Evolutionary conservation across 257 asterid species (phyloP).

Genomic region (Fraxinus excelsior): DNA sequence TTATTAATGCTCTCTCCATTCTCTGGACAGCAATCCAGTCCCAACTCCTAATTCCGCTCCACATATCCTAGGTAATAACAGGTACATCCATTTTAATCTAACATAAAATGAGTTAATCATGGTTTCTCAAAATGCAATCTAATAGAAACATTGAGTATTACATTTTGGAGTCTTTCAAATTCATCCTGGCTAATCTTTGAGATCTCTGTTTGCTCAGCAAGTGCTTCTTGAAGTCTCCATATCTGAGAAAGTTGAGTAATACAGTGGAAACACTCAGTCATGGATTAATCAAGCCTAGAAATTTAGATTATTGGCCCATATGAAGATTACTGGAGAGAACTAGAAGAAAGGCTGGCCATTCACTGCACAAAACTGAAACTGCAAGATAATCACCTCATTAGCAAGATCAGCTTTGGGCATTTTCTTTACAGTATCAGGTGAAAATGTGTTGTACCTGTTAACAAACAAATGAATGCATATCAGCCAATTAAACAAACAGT

Average conservation of each 20-base stretch:
- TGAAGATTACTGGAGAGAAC: neutral
- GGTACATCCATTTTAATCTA: neutral
- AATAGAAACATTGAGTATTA: constrained; percentile 28
- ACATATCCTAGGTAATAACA: neutral
- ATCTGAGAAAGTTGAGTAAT: constrained; percentile 47
- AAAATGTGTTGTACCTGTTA: constrained; percentile 75
- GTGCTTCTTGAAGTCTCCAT: constrained; percentile 79
- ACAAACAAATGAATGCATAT: neutral
- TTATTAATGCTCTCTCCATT: neutral
- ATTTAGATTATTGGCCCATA: neutral
- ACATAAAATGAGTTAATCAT: neutral
- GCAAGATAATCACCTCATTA: constrained; percentile 59
- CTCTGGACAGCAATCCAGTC: neutral
- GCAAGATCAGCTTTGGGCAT: constrained; percentile 86
- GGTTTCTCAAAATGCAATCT: constrained; percentile 10
- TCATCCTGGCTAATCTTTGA: constrained; percentile 84
- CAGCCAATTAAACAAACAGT: neutral
- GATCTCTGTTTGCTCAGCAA: constrained; percentile 72
- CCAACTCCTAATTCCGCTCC: neutral
- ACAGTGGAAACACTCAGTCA: neutral
- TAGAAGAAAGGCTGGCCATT: neutral
- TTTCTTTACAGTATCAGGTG: constrained; percentile 83
- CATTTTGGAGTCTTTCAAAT: constrained; percentile 82
- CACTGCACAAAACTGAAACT: neutral
- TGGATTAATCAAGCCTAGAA: constrained; percentile 1